phyloP scores from a whole-genome alignment of 495 filamentous ascomycete genomes.

The Neurospora sp. region DNA sequence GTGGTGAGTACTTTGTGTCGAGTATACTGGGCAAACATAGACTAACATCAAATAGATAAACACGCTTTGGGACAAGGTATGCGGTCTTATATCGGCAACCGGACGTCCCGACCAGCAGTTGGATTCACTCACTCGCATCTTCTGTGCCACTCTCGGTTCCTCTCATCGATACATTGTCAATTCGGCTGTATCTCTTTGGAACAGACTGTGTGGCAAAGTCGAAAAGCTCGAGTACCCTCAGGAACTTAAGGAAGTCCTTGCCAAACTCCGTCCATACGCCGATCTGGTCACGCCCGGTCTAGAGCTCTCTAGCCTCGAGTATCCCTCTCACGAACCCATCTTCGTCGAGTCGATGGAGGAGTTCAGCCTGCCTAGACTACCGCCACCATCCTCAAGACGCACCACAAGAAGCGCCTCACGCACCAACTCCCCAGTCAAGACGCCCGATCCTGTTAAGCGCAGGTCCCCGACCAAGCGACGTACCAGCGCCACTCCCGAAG shows the following conservation, averaged over 20 bases:
- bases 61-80: constrained; percentile 32
- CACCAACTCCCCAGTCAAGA: not conserved
- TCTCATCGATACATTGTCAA: constrained; percentile 35
- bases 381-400: constrained; percentile 10
- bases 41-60: constrained; percentile 26
- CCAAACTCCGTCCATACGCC: constrained; percentile 27
- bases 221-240: constrained; percentile 32
- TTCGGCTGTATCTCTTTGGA: constrained; percentile 31
- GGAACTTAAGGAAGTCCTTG: constrained; percentile 28
- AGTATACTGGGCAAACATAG: not conserved
- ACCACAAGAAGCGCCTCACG: not conserved
- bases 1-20: constrained; percentile 22
- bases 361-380: constrained; percentile 13
- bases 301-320: constrained; percentile 20
- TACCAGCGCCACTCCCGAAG: constrained; percentile 18
- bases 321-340: constrained; percentile 16
- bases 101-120: constrained; percentile 26
- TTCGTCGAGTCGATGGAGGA: constrained; percentile 48
- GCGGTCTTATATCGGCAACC: constrained; percentile 16
- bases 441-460: constrained; percentile 19
- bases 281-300: constrained; percentile 33
- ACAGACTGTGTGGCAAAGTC: constrained; percentile 27
- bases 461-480: constrained; percentile 15
- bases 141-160: constrained; percentile 39
- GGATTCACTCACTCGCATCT: constrained; percentile 26